Base-by-base conservation (phyloP, 108 stramenopile genomes). In the Nannochloropsis salina region DNA sequence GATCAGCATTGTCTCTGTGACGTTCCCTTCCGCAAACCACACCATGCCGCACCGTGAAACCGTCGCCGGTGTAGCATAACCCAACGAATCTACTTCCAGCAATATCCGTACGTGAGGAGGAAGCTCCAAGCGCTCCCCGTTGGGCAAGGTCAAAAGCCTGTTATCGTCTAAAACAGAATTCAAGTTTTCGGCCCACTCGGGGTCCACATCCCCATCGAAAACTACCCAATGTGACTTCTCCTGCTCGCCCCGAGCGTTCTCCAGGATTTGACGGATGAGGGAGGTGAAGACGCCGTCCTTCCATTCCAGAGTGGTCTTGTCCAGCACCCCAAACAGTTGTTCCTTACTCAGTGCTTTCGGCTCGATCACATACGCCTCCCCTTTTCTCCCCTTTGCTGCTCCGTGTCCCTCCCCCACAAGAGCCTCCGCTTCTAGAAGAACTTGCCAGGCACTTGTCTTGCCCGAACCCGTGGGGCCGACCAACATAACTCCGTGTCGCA, bases 11-110 rank as follows among this genome's bases (percentile, higher is more conserved):
- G 61, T 41, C 11, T 80, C 84, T 1, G 81, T 87, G 51, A 99
- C 93, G n/a, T 94, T 95, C 42, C 95, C 95, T 6, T 93, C 94
- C 61, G 92, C 97, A 91, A 98, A 97, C 95, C 96, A 99, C n/a
- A 97, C 94, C 97, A 99, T 99, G 21, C 99, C 99, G 85, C 98
- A 99, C 44, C 99, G 94, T 42, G 94, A 95, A 21, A 99, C 99
- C 8, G 98, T 98, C 74, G 99, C 99, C 6, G 96, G 96, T 51
- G 99, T 99, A 20, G 98, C 99, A 80, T 95, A 93, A 42, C 90
- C 89, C 44, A 99, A 92, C 86, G 93, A 96, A 86, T 99, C 99
- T 43, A 98, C 98, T 83, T 89, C 89, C 41, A 89, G 80, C 83
- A 89, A 45, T 43, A 89, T 86, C 74, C 89, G 89, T 41, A 86